Evolutionary conservation across 306 rosid genomes (phyloP).

Genomic region (Albizia julibrissin): DNA sequence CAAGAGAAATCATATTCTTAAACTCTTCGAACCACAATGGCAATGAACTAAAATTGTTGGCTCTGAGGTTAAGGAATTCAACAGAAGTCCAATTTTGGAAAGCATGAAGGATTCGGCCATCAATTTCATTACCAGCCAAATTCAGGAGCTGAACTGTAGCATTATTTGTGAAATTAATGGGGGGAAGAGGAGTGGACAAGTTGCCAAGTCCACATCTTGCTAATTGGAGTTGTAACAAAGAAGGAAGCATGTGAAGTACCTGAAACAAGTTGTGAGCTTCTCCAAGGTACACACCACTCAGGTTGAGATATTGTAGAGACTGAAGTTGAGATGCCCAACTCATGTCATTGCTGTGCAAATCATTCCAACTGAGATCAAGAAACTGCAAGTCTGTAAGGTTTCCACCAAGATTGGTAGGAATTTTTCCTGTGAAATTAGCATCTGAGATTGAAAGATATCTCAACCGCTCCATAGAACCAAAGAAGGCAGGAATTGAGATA

Average conservation of each 20-base stretch:
- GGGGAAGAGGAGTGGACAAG: neutral
- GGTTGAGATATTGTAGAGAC: neutral
- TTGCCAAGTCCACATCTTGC: neutral
- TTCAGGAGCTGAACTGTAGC: neutral
- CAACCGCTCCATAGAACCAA: too few relatives aligned
- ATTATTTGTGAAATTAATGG: neutral
- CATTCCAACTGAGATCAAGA: neutral
- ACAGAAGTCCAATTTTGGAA: neutral
- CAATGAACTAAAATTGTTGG: neutral
- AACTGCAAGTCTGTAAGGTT: neutral
- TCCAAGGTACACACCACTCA: neutral
- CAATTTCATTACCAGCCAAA: neutral
- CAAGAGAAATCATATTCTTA: neutral
- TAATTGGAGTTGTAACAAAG: neutral
- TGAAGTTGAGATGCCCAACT: neutral
- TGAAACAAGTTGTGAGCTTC: conserved; percentile 1
- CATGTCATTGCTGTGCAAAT: neutral
- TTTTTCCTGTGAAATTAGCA: neutral
- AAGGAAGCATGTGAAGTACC: neutral
- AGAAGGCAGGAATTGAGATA: too few relatives aligned
- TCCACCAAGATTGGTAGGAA: too few relatives aligned
- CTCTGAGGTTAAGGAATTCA: neutral
- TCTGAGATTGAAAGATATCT: neutral
- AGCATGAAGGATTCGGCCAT: too few relatives aligned
- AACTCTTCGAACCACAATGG: neutral